Evolutionary conservation across 352 stramenopile species (phyloP).

Genomic region (Pythium phragmiticola): DNA sequence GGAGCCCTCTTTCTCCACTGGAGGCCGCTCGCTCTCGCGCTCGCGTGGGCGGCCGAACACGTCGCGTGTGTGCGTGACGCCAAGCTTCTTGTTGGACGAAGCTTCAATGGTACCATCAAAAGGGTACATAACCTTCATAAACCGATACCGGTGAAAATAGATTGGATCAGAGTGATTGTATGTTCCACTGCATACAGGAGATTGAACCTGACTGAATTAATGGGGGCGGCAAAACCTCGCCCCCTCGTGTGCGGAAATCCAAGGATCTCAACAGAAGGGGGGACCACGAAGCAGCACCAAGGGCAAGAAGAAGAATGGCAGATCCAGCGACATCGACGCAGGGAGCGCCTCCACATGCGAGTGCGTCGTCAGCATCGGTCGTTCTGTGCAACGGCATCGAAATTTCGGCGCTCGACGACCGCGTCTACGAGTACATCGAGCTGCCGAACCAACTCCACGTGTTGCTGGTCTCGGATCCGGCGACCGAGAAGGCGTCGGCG

Average conservation of each 20-base stretch:
- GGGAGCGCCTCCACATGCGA: no score
- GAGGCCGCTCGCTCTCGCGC: no score
- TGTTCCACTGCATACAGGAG: background rate
- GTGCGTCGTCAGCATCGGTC: constrained; percentile 28
- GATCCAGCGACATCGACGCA: no score
- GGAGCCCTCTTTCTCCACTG: background rate
- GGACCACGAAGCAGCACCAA: no score
- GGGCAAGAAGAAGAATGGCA: no score
- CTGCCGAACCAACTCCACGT: constrained; percentile 64
- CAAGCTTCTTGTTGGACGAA: no score
- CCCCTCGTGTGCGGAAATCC: background rate
- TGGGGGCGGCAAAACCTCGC: background rate
- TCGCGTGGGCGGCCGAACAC: no score
- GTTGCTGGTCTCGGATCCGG: constrained; percentile 90
- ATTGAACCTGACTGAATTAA: background rate
- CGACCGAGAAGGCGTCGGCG: constrained; percentile 90
- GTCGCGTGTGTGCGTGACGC: no score
- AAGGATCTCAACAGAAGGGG: no score
- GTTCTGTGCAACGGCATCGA: constrained; percentile 51
- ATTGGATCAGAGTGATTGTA: constrained; percentile 2
- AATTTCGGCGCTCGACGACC: constrained; percentile 62
- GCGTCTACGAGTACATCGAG: constrained; percentile 50
- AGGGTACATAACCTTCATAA: background rate
- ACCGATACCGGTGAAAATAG: background rate
- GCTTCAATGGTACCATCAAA: constrained; percentile 12